phyloP scores from a whole-genome alignment of 352 stramenopile species.

The Aphanomyces astaci region DNA sequence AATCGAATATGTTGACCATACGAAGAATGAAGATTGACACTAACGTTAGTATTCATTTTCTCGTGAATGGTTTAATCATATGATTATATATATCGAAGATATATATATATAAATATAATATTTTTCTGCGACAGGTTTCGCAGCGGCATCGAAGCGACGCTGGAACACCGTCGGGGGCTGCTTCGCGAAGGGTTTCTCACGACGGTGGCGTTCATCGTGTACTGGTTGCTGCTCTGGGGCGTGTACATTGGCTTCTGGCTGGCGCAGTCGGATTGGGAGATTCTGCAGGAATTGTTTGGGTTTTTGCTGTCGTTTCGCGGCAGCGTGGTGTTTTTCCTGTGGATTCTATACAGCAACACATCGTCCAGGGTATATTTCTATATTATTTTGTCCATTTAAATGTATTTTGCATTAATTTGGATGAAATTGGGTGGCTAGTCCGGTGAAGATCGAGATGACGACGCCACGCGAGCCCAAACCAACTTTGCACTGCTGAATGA shows the following conservation, averaged over 20 bases:
- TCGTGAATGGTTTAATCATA: too few relatives aligned
- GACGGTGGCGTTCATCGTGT: conserved; percentile 57
- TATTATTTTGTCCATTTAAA: too few relatives aligned
- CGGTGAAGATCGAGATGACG: conserved; percentile 45
- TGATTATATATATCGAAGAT: too few relatives aligned
- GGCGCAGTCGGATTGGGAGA: conserved; percentile 26
- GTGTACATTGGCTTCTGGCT: conserved; percentile 63
- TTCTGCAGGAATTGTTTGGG: conserved; percentile 47
- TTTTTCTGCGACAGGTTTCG: conserved; percentile 49
- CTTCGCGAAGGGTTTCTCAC: conserved; percentile 65
- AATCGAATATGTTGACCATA: too few relatives aligned
- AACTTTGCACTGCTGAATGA: conserved; percentile 70
- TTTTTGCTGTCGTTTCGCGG: conserved; percentile 66
- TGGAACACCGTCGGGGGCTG: conserved; percentile 45
- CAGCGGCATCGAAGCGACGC: conserved; percentile 46
- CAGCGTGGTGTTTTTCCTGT: conserved; percentile 62
- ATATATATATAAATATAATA: too few relatives aligned
- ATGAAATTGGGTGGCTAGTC: too few relatives aligned
- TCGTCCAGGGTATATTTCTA: too few relatives aligned
- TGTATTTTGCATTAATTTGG: too few relatives aligned
- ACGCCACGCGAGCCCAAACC: conserved; percentile 61
- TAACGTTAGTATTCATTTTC: too few relatives aligned
- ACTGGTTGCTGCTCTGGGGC: conserved; percentile 57
- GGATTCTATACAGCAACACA: conserved; percentile 49
- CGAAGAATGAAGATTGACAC: too few relatives aligned